These are phyloP conservation scores for Hortiboletus campestris DNA, from an alignment of 768 basidiomycete genomes.

Conservation along the genomic window DNA sequence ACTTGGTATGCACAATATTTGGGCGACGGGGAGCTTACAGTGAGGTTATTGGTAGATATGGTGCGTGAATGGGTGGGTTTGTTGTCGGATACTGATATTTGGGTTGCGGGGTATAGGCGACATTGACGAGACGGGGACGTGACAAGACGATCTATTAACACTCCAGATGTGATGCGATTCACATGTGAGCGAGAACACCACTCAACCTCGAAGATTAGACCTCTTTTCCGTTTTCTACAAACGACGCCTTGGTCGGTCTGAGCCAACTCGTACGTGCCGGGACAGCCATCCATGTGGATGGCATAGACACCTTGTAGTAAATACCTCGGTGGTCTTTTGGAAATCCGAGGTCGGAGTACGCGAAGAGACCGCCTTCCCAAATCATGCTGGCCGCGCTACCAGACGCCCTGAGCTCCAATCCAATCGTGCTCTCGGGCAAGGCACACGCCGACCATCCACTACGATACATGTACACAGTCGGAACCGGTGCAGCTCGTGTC, in stretches of 20 bases:
- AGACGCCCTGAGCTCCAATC: constrained; percentile 54
- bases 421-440: constrained; percentile 57
- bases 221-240: constrained; percentile 60
- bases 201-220: constrained; percentile 45
- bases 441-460: constrained; percentile 50
- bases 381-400: constrained; percentile 57
- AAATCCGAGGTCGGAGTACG: constrained; percentile 55
- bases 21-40: constrained; percentile 74
- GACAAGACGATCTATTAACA: constrained; percentile 72
- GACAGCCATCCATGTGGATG: not conserved
- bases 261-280: constrained; percentile 55
- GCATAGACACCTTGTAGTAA: constrained; percentile 44
- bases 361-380: constrained; percentile 71
- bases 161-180: constrained; percentile 51
- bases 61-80: constrained; percentile 37
- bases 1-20: no score
- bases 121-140: constrained; percentile 44
- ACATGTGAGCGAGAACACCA: not conserved
- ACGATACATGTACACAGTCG: constrained; percentile 28
- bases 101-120: constrained; percentile 34
- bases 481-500: constrained; percentile 31
- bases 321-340: constrained; percentile 72
- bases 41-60: constrained; percentile 71
- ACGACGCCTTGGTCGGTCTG: constrained; percentile 52
- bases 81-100: not conserved